Percentiles rank a stretch among this genome's conserved stretches.
These are phyloP conservation scores for Gamarada debralockiae DNA, from an alignment of 495 filamentous ascomycete genomes.

Conservation along the genomic window DNA sequence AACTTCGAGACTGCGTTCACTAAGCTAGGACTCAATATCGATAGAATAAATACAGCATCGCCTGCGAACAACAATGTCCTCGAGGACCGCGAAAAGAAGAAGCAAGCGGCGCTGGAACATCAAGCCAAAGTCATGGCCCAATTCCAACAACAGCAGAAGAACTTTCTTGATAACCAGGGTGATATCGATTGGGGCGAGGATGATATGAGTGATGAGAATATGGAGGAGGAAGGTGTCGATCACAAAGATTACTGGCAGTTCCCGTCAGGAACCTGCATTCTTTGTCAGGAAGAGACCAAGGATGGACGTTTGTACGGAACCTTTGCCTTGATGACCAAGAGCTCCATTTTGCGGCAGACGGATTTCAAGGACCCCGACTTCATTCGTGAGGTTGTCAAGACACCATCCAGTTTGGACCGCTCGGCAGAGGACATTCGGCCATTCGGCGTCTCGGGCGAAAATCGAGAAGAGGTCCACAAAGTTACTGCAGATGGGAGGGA, in stretches of 20 bases:
- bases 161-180: conserved; percentile 81
- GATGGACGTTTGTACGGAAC: conserved; percentile 87
- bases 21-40: conserved; percentile 43
- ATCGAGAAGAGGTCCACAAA: conserved; percentile 71
- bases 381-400: conserved; percentile 74
- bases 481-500: conserved; percentile 65
- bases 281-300: conserved; percentile 94
- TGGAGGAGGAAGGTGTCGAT: conserved; percentile 59
- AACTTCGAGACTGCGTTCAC: conserved; percentile 61
- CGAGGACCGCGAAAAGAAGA: conserved; percentile 77
- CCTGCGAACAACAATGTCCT: conserved; percentile 53
- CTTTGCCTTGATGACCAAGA: conserved; percentile 84
- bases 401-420: conserved; percentile 75
- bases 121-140: conserved; percentile 94
- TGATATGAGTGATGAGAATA: conserved; percentile 58
- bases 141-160: conserved; percentile 95
- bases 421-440: conserved; percentile 78
- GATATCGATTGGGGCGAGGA: conserved; percentile 82
- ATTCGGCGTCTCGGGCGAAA: conserved; percentile 86
- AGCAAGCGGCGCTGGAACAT: conserved; percentile 79
- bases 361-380: conserved; percentile 76
- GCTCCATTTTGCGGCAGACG: conserved; percentile 82
- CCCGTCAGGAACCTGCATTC: conserved; percentile 89
- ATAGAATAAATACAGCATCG: conserved; percentile 49
- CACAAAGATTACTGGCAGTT: conserved; percentile 79